These are phyloP conservation scores for Fusarium cyanostomum DNA, from an alignment of 2,329 filamentous ascomycete species.

Conservation along the genomic window DNA sequence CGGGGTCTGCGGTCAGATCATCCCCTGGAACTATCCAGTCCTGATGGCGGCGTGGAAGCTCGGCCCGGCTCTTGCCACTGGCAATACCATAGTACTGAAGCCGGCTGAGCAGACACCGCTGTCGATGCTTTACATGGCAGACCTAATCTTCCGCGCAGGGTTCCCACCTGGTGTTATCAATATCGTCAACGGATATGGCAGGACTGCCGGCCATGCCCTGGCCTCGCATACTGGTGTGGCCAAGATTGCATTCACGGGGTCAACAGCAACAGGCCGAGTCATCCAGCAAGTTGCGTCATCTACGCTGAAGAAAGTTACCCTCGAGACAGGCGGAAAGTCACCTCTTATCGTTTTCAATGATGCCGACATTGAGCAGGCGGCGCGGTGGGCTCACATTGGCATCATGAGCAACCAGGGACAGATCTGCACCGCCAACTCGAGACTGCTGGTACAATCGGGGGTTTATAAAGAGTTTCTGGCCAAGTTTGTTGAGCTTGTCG, in stretches of 20 bases:
- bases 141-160: neutral
- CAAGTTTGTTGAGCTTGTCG: neutral
- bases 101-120: neutral
- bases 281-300: neutral
- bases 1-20: no score
- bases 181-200: neutral
- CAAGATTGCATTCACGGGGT: neutral
- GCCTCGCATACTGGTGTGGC: neutral
- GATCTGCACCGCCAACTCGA: neutral
- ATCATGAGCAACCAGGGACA: slow-evolving; percentile 3
- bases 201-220: neutral
- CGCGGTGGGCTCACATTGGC: neutral
- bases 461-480: neutral
- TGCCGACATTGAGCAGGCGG: neutral
- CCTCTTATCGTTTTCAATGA: neutral
- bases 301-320: neutral
- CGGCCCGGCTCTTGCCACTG: neutral
- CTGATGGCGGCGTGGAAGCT: neutral
- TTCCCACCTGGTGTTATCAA: neutral
- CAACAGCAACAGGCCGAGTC: neutral
- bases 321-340: neutral
- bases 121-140: neutral
- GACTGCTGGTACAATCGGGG: neutral
- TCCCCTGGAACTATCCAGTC: neutral
- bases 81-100: neutral